A percentile compares a stretch with the other conserved stretches of the same genome.
phyloP scores from a whole-genome alignment of 371 early-diverging fungal genomes.

The Mortierella sp. region DNA sequence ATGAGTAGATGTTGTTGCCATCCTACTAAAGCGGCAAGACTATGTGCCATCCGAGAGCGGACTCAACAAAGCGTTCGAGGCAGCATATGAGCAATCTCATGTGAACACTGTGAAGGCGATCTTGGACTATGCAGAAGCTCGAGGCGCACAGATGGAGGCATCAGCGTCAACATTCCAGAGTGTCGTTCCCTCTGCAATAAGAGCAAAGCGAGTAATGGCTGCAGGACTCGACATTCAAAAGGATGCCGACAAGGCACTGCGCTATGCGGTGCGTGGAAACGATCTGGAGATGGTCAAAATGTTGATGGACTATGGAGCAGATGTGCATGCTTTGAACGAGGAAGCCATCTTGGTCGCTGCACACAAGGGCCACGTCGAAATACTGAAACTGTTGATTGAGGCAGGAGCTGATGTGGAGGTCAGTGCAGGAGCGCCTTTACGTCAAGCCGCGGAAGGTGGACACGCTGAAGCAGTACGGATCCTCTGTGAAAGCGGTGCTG shows the following conservation, averaged over 20 bases:
- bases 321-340: constrained; percentile 65
- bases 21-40: constrained; percentile 26
- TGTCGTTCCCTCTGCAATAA: constrained; percentile 13
- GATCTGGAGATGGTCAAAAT: constrained; percentile 58
- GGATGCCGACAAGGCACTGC: constrained; percentile 48
- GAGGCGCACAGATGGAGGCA: constrained; percentile 21
- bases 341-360: constrained; percentile 81
- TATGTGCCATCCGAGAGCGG: constrained; percentile 46
- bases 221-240: constrained; percentile 42
- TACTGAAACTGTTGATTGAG: constrained; percentile 60
- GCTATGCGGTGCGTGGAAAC: constrained; percentile 52
- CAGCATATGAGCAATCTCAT: constrained; percentile 44
- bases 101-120: constrained; percentile 35
- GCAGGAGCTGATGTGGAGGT: constrained; percentile 54
- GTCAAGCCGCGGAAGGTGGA: constrained; percentile 43
- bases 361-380: constrained; percentile 69
- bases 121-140: constrained; percentile 36
- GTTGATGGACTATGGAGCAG: constrained; percentile 66
- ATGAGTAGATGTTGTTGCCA: constrained; percentile 18
- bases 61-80: constrained; percentile 52
- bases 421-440: constrained; percentile 29
- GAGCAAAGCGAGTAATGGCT: constrained; percentile 37
- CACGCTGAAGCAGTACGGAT: constrained; percentile 35
- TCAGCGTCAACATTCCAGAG: constrained; percentile 16
- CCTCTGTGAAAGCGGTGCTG: constrained; percentile 46